phyloP scores from a whole-genome alignment of 2,329 filamentous ascomycete species.

The Aureobasidium sp. region DNA sequence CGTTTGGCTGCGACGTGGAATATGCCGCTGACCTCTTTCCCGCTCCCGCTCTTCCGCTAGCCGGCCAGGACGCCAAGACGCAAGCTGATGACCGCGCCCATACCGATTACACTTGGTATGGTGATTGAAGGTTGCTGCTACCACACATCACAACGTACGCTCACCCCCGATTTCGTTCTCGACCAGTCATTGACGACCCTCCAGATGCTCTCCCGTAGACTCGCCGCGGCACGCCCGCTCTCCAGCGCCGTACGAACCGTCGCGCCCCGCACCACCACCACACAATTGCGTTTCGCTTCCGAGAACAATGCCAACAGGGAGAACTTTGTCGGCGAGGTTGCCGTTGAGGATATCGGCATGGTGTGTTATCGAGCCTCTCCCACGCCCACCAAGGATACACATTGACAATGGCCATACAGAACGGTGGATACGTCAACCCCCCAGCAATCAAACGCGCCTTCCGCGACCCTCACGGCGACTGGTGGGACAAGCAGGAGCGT shows the following conservation, averaged over 20 bases:
- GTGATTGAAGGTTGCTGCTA: background rate
- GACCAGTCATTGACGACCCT: background rate
- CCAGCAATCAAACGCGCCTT: conserved; percentile 75
- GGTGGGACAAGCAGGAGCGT: conserved; percentile 97
- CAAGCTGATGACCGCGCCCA: conserved; percentile 7
- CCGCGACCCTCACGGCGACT: conserved; percentile 85
- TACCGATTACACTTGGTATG: background rate
- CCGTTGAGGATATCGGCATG: conserved; percentile 51
- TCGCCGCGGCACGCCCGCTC: conserved; percentile 34
- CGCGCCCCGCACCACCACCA: conserved; percentile 23
- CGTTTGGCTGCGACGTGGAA: background rate
- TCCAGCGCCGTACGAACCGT: conserved; percentile 25
- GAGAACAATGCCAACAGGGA: conserved; percentile 31
- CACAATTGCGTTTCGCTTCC: conserved; percentile 20
- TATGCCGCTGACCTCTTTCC: background rate
- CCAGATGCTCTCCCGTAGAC: conserved; percentile 36
- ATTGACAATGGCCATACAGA: conserved; percentile 41
- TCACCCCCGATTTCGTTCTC: background rate
- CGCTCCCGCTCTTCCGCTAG: background rate
- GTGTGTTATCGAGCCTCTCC: conserved; percentile 35
- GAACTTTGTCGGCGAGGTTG: conserved; percentile 8
- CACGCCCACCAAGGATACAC: conserved; percentile 12
- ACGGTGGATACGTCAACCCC: conserved; percentile 77
- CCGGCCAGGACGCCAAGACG: background rate
- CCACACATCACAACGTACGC: conserved; percentile 7